Evolutionary conservation across 2,329 filamentous ascomycete species (phyloP).

Genomic region (Aspergillus costaricaensis): DNA sequence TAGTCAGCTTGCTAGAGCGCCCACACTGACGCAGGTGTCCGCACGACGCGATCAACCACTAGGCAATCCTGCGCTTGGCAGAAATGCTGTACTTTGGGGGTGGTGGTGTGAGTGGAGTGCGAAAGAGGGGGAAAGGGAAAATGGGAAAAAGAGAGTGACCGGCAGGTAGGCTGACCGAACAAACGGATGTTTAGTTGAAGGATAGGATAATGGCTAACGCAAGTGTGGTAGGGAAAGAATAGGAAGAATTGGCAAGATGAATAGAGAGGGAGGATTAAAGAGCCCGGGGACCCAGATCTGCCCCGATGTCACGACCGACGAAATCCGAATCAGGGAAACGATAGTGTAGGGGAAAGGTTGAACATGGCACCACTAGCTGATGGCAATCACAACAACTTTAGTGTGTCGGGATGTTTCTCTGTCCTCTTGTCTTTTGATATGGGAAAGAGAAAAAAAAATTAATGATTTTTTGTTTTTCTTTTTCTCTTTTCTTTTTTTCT

Average conservation of each 20-base stretch:
- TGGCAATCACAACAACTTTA: constrained; percentile 7
- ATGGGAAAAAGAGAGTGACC: constrained; percentile 1
- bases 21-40: constrained; percentile 31
- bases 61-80: constrained; percentile 26
- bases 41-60: constrained; percentile 26
- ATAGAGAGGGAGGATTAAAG: neutral
- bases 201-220: neutral
- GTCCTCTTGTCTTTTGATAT: constrained; percentile 1
- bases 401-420: constrained; percentile 9
- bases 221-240: neutral
- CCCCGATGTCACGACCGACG: constrained; percentile 15
- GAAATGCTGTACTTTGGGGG: constrained; percentile 23
- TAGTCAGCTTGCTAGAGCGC: constrained; percentile 23
- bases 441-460: no score
- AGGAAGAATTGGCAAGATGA: neutral
- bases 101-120: constrained; percentile 5
- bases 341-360: constrained; percentile 21
- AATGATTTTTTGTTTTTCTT: neutral
- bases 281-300: constrained; percentile 10
- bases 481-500: constrained; percentile 5
- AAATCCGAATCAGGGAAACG: constrained; percentile 21
- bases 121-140: constrained; percentile 6
- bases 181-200: neutral
- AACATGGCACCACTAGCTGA: constrained; percentile 27
- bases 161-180: neutral